These are phyloP conservation scores for Chalciporus pseudorubinellus DNA, from an alignment of 768 basidiomycete species.

Conservation along the genomic window DNA sequence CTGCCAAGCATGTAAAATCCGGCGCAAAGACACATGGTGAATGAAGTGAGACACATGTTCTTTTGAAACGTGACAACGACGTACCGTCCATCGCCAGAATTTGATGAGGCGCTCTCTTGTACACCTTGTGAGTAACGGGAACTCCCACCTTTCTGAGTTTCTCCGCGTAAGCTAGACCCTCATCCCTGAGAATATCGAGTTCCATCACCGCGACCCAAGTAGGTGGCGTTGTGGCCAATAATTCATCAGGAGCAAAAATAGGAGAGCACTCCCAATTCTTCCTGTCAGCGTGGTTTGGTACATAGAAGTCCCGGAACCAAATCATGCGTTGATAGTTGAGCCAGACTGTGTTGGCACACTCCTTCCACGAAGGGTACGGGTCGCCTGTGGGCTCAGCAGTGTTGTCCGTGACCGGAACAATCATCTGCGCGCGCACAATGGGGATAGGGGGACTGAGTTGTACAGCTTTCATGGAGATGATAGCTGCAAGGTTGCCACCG, in stretches of 20 bases:
- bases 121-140: conserved; percentile 52
- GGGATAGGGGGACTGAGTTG: conserved; percentile 48
- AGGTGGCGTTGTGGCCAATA: conserved; percentile 50
- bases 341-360: conserved; percentile 61
- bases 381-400: conserved; percentile 46
- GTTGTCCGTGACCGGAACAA: conserved; percentile 77
- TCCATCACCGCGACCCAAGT: conserved; percentile 70
- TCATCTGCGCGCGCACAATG: conserved; percentile 59
- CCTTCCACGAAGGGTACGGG: conserved; percentile 51
- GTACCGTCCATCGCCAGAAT: conserved; percentile 75
- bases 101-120: conserved; percentile 66
- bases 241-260: conserved; percentile 59
- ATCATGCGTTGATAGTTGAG: conserved; percentile 62
- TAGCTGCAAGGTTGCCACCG: conserved; percentile 70
- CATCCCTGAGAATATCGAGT: conserved; percentile 66
- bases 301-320: conserved; percentile 72
- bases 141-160: conserved; percentile 55
- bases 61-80: conserved; percentile 16
- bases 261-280: conserved; percentile 72
- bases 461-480: conserved; percentile 64
- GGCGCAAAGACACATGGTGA: not conserved
- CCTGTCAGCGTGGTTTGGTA: conserved; percentile 59
- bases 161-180: conserved; percentile 63
- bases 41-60: not conserved
- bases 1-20: conserved; percentile 7